Evolutionary conservation across 164 flowering plant genomes (phyloP), one percentile per base, ranked within the genome.

Genomic region (Annona squamosa): DNA sequence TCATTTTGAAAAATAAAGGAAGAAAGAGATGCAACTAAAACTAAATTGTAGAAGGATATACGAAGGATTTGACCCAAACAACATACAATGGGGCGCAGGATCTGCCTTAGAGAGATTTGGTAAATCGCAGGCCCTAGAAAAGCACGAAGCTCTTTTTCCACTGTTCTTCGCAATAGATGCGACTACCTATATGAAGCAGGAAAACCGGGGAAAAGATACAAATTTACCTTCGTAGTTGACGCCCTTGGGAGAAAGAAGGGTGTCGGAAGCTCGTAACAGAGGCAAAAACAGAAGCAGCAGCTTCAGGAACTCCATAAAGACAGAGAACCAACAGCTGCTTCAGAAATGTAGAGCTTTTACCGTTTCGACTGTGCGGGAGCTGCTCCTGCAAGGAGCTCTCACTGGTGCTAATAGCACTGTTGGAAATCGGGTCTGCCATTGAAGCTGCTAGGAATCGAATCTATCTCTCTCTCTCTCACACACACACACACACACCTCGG

Each of bases 231-330:
- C 99, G 82, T 79, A 93, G 88, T 95, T 95, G 42, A 95, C 94
- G 13, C 99, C 99, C 70, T 95, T 93, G 7, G 99, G 97, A 75
- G 99, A 95, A 4, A 95, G 90, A 73, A 90, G 89, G 73, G 85
- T 82, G 56, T 74, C 78, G 10, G 93, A 76, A 64, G 85, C 89
- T 26, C 17, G 69, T 77, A 70, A 77, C 13, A 71, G 64, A 66
- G 76, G 75, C 48, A 74, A 75, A 67, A 78, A 52, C 61, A 80
- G 44, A 57, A 83, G 9, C 48, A 59, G 61, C 44, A 73, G 65
- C 70, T 56, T 67, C 71, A 73, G 5, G 13, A 2, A 19, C 9
- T 19, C 73, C 67, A 71, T 71, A 17, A 9, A 6, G 19, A 47
- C n/a, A 41, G 61, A 69, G 71, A 52, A 26, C 4, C 10, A 13